Evolutionary conservation across 1,284 basidiomycete species (phyloP).

Genomic region (Ceratobasidium sp.): DNA sequence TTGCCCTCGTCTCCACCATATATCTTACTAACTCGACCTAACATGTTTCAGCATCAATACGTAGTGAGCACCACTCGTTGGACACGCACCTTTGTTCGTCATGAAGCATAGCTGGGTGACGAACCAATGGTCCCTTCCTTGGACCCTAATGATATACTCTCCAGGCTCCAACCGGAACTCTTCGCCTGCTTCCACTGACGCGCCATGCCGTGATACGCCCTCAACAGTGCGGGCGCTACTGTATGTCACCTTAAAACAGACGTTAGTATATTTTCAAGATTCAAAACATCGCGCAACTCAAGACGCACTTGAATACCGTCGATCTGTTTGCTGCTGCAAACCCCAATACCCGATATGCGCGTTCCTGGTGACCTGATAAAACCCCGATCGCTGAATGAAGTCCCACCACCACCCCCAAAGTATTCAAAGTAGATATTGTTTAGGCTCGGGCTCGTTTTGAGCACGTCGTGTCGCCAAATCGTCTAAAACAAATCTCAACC

Average conservation of each 20-base stretch:
- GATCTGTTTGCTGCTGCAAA: slow-evolving; percentile 4
- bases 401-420: background rate
- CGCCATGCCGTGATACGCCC: too few species aligned
- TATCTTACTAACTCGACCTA: slow-evolving; percentile 1
- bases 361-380: slow-evolving; percentile 4
- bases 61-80: too few species aligned
- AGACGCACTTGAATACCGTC: slow-evolving; percentile 20
- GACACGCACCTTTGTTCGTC: background rate
- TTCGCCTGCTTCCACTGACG: background rate
- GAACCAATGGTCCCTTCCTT: background rate
- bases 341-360: slow-evolving; percentile 1
- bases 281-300: too few species aligned
- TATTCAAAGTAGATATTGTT: slow-evolving; percentile 10
- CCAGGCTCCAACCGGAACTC: background rate
- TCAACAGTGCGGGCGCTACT: too few species aligned
- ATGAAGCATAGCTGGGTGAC: background rate
- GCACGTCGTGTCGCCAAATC: slow-evolving; percentile 28
- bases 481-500: background rate
- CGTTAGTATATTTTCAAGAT: too few species aligned
- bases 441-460: background rate
- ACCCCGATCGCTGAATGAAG: slow-evolving; percentile 19
- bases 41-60: background rate
- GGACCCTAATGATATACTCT: background rate
- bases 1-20: background rate
- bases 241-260: too few species aligned